phyloP scores from a whole-genome alignment of 129 eudicot genomes.

The Artemisia argyi region DNA sequence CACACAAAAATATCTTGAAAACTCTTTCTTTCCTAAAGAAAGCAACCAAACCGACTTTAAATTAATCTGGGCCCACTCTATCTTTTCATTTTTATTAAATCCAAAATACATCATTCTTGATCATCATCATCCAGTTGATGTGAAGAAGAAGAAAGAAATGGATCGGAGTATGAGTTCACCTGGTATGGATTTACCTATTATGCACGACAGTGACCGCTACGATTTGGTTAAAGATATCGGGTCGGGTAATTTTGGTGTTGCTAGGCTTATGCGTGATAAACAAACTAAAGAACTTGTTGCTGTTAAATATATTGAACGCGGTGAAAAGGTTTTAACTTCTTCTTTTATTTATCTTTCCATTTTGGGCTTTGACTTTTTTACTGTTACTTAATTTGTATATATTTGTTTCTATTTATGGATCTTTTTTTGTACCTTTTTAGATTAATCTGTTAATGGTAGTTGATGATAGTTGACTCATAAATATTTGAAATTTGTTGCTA shows the following conservation, averaged over 20 bases:
- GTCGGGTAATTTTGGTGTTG: conserved; percentile 86
- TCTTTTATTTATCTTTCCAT: not conserved
- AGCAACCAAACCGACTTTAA: too few species aligned
- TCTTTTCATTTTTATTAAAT: too few species aligned
- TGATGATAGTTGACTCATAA: too few species aligned
- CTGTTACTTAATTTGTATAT: too few species aligned
- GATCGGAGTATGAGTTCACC: conserved; percentile 54
- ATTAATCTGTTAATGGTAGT: too few species aligned
- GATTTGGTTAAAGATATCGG: conserved; percentile 82
- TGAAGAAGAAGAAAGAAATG: conserved; percentile 33
- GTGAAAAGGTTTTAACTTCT: conserved; percentile 76
- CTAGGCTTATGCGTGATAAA: conserved; percentile 84
- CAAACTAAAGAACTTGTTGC: conserved; percentile 88
- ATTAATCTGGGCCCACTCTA: too few species aligned
- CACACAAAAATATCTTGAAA: too few species aligned
- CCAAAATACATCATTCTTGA: too few species aligned
- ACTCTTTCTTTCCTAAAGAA: too few species aligned
- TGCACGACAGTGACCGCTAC: conserved; percentile 89
- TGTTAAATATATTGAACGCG: conserved; percentile 87
- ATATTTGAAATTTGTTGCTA: too few species aligned
- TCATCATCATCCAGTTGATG: too few species aligned
- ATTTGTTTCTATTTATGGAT: conserved; percentile 19
- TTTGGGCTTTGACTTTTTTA: conserved; percentile 14
- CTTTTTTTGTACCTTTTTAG: not conserved
- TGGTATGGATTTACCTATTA: conserved; percentile 81